Evolutionary conservation across 2,329 filamentous ascomycete genomes (phyloP).

Genomic region (Trichoderma sp.): DNA sequence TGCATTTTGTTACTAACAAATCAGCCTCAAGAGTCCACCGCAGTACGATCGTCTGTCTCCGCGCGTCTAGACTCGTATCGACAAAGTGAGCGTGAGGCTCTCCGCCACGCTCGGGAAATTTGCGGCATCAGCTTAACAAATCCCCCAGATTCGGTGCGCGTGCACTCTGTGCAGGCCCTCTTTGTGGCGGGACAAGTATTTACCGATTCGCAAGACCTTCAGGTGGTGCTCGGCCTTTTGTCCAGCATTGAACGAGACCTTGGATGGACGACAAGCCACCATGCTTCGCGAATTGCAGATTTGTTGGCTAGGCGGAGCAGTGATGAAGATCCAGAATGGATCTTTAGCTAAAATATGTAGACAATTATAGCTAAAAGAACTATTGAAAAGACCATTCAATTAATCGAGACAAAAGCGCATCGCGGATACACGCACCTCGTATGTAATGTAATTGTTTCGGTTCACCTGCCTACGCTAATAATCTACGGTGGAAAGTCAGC

Average conservation of each 20-base stretch:
- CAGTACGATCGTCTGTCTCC: conserved; percentile 2
- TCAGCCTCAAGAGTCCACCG: conserved; percentile 12
- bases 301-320: background rate
- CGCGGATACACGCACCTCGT: background rate
- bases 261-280: conserved; percentile 11
- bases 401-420: background rate
- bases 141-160: conserved; percentile 2
- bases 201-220: background rate
- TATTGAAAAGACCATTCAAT: background rate
- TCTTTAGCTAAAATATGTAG: background rate
- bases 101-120: conserved; percentile 9
- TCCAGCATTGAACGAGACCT: background rate
- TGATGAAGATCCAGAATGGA: background rate
- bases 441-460: background rate
- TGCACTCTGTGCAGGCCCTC: conserved; percentile 1
- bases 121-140: conserved; percentile 5
- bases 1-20: conserved; percentile 11
- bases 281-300: conserved; percentile 4
- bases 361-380: background rate
- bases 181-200: conserved; percentile 9
- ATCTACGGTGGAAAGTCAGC: background rate
- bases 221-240: background rate
- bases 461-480: background rate
- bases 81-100: conserved; percentile 10
- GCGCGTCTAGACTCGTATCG: conserved; percentile 8